These are phyloP conservation scores for Colletotrichum musicola DNA, from an alignment of 2,329 filamentous ascomycete species.

Conservation along the genomic window DNA sequence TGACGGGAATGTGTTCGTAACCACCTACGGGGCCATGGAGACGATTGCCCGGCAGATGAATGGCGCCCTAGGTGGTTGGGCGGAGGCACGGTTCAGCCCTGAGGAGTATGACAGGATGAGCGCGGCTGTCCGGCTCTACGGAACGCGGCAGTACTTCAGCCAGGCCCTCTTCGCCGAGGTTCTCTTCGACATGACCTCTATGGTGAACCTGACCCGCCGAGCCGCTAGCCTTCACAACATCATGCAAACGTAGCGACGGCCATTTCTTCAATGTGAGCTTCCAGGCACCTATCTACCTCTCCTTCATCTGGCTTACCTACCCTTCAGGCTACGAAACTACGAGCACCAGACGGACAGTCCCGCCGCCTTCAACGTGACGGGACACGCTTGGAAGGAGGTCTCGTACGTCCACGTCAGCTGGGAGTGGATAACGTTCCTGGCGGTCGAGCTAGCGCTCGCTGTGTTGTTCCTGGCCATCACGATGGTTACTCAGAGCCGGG, in stretches of 20 bases:
- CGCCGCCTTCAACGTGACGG: background rate
- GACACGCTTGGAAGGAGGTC: constrained; percentile 6
- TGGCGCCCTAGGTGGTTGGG: background rate
- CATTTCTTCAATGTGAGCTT: background rate
- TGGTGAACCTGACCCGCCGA: background rate
- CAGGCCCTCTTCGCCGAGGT: background rate
- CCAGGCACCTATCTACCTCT: background rate
- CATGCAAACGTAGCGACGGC: background rate
- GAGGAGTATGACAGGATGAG: background rate
- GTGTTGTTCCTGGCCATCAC: background rate
- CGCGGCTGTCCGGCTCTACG: background rate
- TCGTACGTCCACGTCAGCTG: constrained; percentile 14
- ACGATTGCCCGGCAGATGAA: background rate
- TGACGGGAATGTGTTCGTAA: background rate
- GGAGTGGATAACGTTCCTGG: constrained; percentile 9
- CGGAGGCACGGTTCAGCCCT: background rate
- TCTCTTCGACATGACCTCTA: background rate
- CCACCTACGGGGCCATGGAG: background rate
- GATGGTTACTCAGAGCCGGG: constrained; percentile 3
- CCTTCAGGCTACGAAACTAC: background rate
- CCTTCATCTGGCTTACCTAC: no score
- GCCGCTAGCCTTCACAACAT: background rate
- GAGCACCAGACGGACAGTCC: background rate
- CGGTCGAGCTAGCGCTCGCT: background rate
- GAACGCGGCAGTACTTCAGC: background rate